Base-by-base conservation (phyloP, 495 filamentous ascomycete genomes). In the Penicillium odoratum region DNA sequence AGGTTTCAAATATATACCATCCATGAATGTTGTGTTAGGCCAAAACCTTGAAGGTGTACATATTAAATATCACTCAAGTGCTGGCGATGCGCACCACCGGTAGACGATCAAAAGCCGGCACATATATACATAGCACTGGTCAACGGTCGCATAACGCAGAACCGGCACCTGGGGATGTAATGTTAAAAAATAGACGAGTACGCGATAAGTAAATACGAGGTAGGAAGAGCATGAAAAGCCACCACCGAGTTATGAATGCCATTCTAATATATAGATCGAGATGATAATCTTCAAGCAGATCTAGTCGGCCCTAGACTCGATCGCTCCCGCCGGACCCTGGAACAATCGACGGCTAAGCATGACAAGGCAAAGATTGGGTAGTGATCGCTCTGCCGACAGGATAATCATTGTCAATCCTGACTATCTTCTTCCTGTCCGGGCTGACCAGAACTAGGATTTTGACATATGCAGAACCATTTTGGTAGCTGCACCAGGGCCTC, bases 391-490 rank as follows among this genome's bases (percentile, higher is more conserved):
- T 21, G 31, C 49, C 30, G 46, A 48, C 16, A 44, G 31, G 66
- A 56, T 48, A 58, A 69, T 64, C 56, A 67, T 21, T 58, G 64
- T 67, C 64, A 62, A 67, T 69, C 66, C 56, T 44, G 60, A 63
- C 53, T 61, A 66, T 58, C 55, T 60, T 66, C 48, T 59, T 53
- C 56, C 56, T 54, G 48, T 58, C 56, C 38, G 26, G 61, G 52
- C 29, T 7, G 15, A 13, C 13, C 33, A 42, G 36, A 30, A 59
- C 43, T 58, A 55, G 49, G 61, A 58, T 57, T 59, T 65, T 31
- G 31, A 51, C 43, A 52, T 63, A 48, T 59, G 53, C 57, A 63
- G 53, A 43, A 40, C n/a, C 28, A 15, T 40, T 16, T 40, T 40
- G 38, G 42, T 42, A 29, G 26, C 10, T 47, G 30, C 15, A 21